A percentile compares a stretch with the other conserved stretches of the same genome.
Conservation (phyloP, 2,329 filamentous ascomycete genomes). For the Rachicladosporium sp. region DNA sequence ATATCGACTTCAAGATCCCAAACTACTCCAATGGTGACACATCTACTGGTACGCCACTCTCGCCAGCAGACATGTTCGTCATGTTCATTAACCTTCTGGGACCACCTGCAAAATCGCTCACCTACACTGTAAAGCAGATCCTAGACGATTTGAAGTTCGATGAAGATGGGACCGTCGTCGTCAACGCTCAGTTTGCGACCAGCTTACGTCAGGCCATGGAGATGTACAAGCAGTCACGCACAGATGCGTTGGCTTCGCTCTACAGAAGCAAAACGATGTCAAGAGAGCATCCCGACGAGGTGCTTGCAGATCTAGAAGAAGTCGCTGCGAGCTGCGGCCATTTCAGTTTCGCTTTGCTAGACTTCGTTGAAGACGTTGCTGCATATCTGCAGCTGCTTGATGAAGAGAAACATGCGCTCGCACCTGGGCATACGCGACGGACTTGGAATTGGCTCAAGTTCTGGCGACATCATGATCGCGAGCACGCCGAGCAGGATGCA, state of each 20-base stretch:
- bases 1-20: too few relatives aligned
- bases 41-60: background rate
- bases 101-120: slow-evolving; percentile 92
- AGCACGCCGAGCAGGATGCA: slow-evolving; percentile 1
- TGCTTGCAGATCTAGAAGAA: slow-evolving; percentile 90
- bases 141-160: slow-evolving; percentile 73
- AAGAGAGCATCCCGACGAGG: slow-evolving; percentile 31
- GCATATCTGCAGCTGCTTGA: slow-evolving; percentile 63
- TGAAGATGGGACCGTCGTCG: slow-evolving; percentile 40
- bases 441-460: slow-evolving; percentile 80
- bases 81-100: slow-evolving; percentile 81
- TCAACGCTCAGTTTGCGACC: slow-evolving; percentile 67
- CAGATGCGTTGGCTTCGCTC: slow-evolving; percentile 62
- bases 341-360: slow-evolving; percentile 82
- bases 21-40: background rate
- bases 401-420: slow-evolving; percentile 64
- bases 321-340: slow-evolving; percentile 96
- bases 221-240: slow-evolving; percentile 65
- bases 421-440: slow-evolving; percentile 39
- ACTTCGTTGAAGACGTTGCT: slow-evolving; percentile 82
- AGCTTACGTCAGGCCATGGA: slow-evolving; percentile 71
- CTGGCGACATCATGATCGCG: slow-evolving; percentile 40
- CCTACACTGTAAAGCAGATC: slow-evolving; percentile 78
- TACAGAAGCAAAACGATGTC: slow-evolving; percentile 55
- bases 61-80: slow-evolving; percentile 74